phyloP scores from a whole-genome alignment of 345 rosid species.

The Eucalyptus cladocalyx region DNA sequence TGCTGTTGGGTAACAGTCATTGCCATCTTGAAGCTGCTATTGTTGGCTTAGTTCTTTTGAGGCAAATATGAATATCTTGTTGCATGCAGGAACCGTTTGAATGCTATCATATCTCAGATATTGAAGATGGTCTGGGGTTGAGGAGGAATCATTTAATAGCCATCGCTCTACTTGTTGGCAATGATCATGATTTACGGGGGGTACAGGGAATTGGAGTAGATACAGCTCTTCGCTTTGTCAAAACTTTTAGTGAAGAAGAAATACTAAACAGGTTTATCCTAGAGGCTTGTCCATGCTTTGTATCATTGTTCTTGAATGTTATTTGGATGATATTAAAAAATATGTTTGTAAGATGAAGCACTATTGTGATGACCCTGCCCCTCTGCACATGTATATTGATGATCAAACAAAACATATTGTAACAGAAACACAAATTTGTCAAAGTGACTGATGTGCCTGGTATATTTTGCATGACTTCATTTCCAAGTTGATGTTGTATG shows the following conservation, averaged over 20 bases:
- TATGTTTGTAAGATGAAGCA: not conserved
- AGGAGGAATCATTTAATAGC: constrained; percentile 79
- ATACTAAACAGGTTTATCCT: constrained; percentile 45
- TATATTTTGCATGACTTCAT: not conserved
- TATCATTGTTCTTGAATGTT: not conserved
- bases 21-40: not conserved
- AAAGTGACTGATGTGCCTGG: not conserved
- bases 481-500: not conserved
- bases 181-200: constrained; percentile 71
- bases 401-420: not conserved
- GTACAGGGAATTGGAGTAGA: constrained; percentile 77
- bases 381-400: not conserved
- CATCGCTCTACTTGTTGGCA: constrained; percentile 80
- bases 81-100: constrained; percentile 73
- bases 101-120: constrained; percentile 76
- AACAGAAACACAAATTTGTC: not conserved
- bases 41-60: not conserved
- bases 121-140: constrained; percentile 78
- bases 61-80: constrained; percentile 4
- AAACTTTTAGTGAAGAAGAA: constrained; percentile 47
- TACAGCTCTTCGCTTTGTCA: constrained; percentile 61
- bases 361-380: not conserved
- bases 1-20: not conserved
- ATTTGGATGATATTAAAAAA: not conserved
- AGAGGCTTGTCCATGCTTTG: not conserved